phyloP scores from a whole-genome alignment of 78 protist genomes.

The Planoprotostelium fungivorum region DNA sequence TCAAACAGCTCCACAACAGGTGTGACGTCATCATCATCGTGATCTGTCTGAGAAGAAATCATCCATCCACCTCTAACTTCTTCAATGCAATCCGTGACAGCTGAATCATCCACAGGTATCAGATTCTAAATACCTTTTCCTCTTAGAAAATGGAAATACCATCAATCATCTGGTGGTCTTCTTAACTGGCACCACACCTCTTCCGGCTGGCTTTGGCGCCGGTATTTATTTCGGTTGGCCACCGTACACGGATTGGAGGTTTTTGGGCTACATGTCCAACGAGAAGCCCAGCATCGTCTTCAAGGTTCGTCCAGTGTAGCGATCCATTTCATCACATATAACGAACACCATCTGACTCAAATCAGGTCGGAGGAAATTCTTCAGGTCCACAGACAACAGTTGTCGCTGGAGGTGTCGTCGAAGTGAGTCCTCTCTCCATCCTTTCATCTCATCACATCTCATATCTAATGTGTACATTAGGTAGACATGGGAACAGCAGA shows the following conservation, averaged over 20 bases:
- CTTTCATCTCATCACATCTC: too few species aligned
- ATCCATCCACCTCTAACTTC: neutral
- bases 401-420: neutral
- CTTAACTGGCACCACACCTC: neutral
- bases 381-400: neutral
- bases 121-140: neutral
- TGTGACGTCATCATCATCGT: neutral
- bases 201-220: neutral
- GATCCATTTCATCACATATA: neutral
- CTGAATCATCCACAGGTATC: too few species aligned
- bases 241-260: neutral
- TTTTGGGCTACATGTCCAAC: neutral
- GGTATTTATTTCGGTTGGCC: neutral
- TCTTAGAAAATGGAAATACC: neutral
- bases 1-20: neutral
- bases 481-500: neutral
- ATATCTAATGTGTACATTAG: neutral
- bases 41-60: neutral
- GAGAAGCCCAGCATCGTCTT: neutral
- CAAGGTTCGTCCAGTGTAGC: neutral
- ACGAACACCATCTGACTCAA: neutral
- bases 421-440: neutral
- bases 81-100: too few species aligned
- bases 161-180: neutral
- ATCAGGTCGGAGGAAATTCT: neutral